These are phyloP conservation scores for Diplodia mutila DNA, from an alignment of 2,329 filamentous ascomycete genomes.

Conservation along the genomic window DNA sequence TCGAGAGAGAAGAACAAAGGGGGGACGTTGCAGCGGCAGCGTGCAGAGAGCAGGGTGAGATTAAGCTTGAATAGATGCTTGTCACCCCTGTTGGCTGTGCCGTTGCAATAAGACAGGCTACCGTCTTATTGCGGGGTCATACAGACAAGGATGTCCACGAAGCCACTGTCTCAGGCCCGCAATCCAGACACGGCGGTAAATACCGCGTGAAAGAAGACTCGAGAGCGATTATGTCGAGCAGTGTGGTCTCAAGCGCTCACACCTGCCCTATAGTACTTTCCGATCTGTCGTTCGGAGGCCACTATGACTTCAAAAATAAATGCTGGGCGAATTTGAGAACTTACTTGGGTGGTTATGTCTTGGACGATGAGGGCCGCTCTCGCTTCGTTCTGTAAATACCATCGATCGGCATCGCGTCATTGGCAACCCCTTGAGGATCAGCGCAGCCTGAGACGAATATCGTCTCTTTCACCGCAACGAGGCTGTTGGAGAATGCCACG, in stretches of 20 bases:
- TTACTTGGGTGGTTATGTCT: too few species aligned
- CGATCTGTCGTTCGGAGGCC: neutral
- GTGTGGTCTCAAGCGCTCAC: neutral
- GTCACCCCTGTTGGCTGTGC: neutral
- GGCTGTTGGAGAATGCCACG: neutral
- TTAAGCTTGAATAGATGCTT: slow-evolving; percentile 22
- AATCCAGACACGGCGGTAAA: neutral
- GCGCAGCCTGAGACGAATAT: neutral
- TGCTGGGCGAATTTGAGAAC: neutral
- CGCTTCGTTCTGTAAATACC: neutral
- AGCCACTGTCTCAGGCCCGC: neutral
- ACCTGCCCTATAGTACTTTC: neutral
- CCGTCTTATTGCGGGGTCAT: neutral
- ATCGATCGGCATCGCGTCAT: slow-evolving; percentile 7
- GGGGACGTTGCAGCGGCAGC: neutral
- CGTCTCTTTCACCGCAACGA: neutral
- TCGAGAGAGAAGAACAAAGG: neutral
- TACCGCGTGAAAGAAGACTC: neutral
- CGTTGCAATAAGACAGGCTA: neutral
- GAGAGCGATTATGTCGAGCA: neutral
- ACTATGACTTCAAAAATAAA: too few species aligned
- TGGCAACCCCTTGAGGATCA: neutral
- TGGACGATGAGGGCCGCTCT: neutral
- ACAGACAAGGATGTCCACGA: neutral
- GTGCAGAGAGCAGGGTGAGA: neutral